Evolutionary conservation across 495 filamentous ascomycete genomes (phyloP), one percentile per base, ranked within the genome.

Genomic region (Tuber indicum): DNA sequence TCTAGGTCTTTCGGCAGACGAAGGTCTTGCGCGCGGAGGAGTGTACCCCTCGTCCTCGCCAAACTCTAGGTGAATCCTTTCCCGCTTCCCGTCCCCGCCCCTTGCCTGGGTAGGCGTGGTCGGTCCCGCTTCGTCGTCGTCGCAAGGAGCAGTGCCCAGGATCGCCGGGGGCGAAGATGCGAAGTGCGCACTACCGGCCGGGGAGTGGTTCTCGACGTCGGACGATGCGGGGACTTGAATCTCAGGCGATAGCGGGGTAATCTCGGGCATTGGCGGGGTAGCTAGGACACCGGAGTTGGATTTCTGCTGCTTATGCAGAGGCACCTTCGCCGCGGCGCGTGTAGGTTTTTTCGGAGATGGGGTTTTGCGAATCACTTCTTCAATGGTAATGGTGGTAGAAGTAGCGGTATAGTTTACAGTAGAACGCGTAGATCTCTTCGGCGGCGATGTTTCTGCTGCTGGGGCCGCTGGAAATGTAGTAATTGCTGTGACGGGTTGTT

Each of bases 191-290:
- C 41, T n/a, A 45, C 39, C 32, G 36, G 42, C 26, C 26, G 81
- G 81, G 0, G 77, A 73, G 72, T 46, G 81, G 46, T 82, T 82
- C 69, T 82, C 81, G 5, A 80, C 81, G 44, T 82, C 79, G n/a
- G 81, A 82, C 1, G 81, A 82, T 4, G 77, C 79, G 12, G 52
- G 78, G 26, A 81, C 78, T 41, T 81, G 79, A 49, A 81, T 77
- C 39, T 77, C 79, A 1, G 79, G 77, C 36, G 77, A 47, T 10
- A 72, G 47, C 4, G 71, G 76, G 16, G 71, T 62, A 46, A 32
- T 42, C n/a, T 42, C 71, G 21, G 46, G 45, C 8, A 72, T 62
- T 26, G 79, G 71, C 19, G 42, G 52, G 14, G 41, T 70, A 10
- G 72, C n/a, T 4, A 66, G 39, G 36, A 73, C 70, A 71, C 66